Conservation (phyloP, 306 rosid genomes). For the Dryas octopetala region DNA sequence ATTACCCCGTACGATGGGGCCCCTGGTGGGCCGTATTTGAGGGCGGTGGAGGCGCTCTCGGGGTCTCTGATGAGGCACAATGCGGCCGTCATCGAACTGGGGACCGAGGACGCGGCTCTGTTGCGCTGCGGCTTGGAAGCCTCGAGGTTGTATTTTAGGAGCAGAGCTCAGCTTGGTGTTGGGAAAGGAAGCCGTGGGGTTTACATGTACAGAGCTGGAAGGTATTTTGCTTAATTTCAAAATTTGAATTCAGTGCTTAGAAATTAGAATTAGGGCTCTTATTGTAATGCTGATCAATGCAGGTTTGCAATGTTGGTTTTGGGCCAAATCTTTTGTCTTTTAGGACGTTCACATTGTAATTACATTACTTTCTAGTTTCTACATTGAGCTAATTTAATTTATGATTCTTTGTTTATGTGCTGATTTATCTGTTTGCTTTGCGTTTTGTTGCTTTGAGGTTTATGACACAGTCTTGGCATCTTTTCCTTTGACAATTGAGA, state of each 20-base stretch:
- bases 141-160: slow-evolving; percentile 71
- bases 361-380: neutral
- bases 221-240: slow-evolving; percentile 38
- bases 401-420: neutral
- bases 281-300: neutral
- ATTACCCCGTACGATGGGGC: slow-evolving; percentile 78
- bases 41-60: slow-evolving; percentile 70
- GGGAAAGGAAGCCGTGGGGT: slow-evolving; percentile 80
- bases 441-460: neutral
- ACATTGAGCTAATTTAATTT: neutral
- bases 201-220: slow-evolving; percentile 90
- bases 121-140: slow-evolving; percentile 90
- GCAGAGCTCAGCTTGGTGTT: slow-evolving; percentile 55
- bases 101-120: slow-evolving; percentile 61
- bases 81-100: slow-evolving; percentile 80
- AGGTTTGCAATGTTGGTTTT: neutral
- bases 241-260: neutral
- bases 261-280: neutral
- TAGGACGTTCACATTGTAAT: neutral
- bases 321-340: neutral
- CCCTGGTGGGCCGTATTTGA: slow-evolving; percentile 52
- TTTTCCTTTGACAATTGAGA: neutral
- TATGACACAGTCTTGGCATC: neutral
- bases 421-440: no score
- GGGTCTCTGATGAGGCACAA: slow-evolving; percentile 79